These are phyloP conservation scores for Alternaria incomplexa DNA, from an alignment of 2,329 filamentous ascomycete species.

Conservation along the genomic window DNA sequence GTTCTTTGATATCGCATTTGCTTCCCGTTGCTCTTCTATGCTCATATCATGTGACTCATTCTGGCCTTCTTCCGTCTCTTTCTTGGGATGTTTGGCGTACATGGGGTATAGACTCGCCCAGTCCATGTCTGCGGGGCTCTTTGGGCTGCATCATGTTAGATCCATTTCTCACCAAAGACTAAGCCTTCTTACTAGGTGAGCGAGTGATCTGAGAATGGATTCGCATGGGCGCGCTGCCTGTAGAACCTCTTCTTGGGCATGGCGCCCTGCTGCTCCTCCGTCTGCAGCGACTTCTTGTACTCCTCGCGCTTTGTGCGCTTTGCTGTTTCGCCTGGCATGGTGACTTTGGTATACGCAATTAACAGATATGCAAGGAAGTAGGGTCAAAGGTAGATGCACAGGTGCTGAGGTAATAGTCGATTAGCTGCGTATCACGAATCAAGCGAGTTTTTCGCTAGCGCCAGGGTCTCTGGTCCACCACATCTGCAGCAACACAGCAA, in stretches of 20 bases:
- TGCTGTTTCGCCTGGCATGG: constrained; percentile 45
- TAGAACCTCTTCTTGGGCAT: constrained; percentile 96
- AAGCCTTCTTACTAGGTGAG: constrained; percentile 73
- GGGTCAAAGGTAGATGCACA: neutral
- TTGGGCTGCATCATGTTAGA: constrained; percentile 64
- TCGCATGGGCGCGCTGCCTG: constrained; percentile 93
- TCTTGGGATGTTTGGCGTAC: constrained; percentile 54
- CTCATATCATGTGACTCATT: constrained; percentile 25
- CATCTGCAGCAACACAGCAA: constrained; percentile 11
- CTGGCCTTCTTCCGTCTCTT: constrained; percentile 24
- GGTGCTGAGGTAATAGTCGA: constrained; percentile 23
- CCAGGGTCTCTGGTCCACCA: constrained; percentile 17
- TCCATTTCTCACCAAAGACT: neutral
- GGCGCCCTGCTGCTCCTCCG: constrained; percentile 56
- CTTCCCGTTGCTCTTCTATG: constrained; percentile 17
- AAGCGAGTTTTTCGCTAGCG: constrained; percentile 39
- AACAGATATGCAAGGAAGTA: neutral
- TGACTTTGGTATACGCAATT: constrained; percentile 7
- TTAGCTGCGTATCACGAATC: constrained; percentile 18
- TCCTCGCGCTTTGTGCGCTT: constrained; percentile 56
- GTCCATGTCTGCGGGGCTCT: constrained; percentile 82
- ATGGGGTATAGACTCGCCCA: constrained; percentile 86
- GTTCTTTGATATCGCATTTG: constrained; percentile 62
- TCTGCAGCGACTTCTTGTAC: constrained; percentile 47
- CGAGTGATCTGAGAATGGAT: constrained; percentile 94